phyloP scores from a whole-genome alignment of 2,329 filamentous ascomycete species.

The Aureobasidium sp. region DNA sequence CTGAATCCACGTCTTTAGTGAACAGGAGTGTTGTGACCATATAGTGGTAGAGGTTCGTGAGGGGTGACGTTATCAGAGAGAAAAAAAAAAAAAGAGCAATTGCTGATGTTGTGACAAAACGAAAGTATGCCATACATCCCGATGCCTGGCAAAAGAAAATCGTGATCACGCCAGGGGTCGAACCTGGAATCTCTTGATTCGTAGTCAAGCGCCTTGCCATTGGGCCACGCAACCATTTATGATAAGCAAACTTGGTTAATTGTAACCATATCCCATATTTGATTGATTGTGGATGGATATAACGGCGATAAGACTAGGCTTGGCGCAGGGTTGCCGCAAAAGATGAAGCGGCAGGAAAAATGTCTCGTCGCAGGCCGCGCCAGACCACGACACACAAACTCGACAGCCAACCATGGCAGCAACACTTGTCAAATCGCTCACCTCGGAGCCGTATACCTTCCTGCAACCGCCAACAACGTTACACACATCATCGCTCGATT shows the following conservation, averaged over 20 bases:
- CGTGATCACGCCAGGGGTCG: constrained; percentile 12
- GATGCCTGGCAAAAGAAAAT: background rate
- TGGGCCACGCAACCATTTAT: constrained; percentile 35
- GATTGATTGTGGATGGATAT: background rate
- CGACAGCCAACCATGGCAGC: background rate
- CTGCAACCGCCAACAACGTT: constrained; percentile 63
- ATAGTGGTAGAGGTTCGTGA: background rate
- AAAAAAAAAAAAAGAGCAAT: too few relatives aligned
- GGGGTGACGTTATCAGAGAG: too few relatives aligned
- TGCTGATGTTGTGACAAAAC: too few relatives aligned
- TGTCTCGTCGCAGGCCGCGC: background rate
- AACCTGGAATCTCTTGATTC: constrained; percentile 23
- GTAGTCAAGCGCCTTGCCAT: constrained; percentile 52
- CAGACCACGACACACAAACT: background rate
- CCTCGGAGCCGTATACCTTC: constrained; percentile 53
- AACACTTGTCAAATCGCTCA: constrained; percentile 14
- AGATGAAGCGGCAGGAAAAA: constrained; percentile 9
- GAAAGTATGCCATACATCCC: background rate
- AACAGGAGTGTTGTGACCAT: background rate
- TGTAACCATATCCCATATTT: background rate
- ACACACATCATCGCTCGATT: constrained; percentile 58
- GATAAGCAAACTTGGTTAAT: background rate
- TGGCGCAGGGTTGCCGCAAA: constrained; percentile 1
- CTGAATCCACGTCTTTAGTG: too few relatives aligned
- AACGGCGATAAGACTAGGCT: background rate